Percentiles rank a stretch among this genome's conserved stretches.
phyloP scores from a whole-genome alignment of 2,329 filamentous ascomycete species.

The Sclerotiophoma versabilis region DNA sequence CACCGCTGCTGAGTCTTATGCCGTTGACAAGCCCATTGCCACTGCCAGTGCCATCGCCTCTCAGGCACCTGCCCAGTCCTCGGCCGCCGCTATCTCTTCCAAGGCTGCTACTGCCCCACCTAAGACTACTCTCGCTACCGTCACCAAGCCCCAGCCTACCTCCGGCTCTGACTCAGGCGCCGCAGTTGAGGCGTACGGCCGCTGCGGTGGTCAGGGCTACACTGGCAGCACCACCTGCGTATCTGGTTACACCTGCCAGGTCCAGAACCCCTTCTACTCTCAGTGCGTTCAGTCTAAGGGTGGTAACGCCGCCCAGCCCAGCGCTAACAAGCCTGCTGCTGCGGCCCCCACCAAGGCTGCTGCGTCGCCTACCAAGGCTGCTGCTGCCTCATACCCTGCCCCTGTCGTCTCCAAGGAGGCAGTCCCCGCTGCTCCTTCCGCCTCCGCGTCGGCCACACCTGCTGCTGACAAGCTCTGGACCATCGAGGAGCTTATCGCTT shows the following conservation, averaged over 20 bases:
- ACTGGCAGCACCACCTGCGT: conserved; percentile 51
- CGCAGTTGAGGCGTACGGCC: conserved; percentile 36
- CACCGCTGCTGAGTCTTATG: background rate
- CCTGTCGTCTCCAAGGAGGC: conserved; percentile 7
- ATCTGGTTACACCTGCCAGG: conserved; percentile 49
- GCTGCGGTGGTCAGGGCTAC: conserved; percentile 55
- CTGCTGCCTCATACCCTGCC: conserved; percentile 3
- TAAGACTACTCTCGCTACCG: conserved; percentile 27
- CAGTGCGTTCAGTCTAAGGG: conserved; percentile 49
- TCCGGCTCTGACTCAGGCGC: conserved; percentile 22
- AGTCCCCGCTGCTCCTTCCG: background rate
- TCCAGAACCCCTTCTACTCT: conserved; percentile 54
- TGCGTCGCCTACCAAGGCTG: conserved; percentile 2
- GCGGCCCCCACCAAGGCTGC: conserved; percentile 6
- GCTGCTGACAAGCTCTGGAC: conserved; percentile 18
- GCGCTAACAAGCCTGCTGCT: conserved; percentile 13
- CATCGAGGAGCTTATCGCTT: conserved; percentile 16
- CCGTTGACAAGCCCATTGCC: no score
- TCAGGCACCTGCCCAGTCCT: background rate
- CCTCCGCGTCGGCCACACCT: conserved; percentile 8
- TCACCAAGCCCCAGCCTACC: conserved; percentile 30
- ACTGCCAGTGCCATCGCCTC: background rate
- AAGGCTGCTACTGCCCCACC: conserved; percentile 14
- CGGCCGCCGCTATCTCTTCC: conserved; percentile 11
- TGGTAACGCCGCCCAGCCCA: conserved; percentile 18